Evolutionary conservation across 768 basidiomycete species (phyloP), one percentile per base, ranked within the genome.

Genomic region (Austroboletus eburneus): DNA sequence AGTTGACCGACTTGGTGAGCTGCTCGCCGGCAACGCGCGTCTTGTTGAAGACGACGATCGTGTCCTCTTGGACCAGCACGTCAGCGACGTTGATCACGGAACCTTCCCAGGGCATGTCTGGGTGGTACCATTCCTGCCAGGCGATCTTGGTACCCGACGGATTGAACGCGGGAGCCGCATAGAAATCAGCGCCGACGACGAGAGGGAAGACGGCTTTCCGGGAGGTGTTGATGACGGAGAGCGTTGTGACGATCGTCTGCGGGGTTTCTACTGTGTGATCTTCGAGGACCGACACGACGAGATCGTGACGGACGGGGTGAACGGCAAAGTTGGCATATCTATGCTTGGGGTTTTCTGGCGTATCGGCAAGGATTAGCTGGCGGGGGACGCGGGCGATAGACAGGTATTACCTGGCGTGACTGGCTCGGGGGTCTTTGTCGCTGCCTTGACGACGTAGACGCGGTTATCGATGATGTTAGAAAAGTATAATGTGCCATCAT

Each of bases 81-180:
- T 76, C 67, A 0, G 76, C 84, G 27, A 81, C 56, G 58, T 73
- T 69, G 48, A 87, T 69, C 54, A 77, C 66, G 1, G 74, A 69
- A 3, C 80, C 82, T 55, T 85, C 78, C 84, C 85, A 90, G 13
- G 86, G 79, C 81, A 83, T 81, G 49, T 81, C 74, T 0, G 83
- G 82, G 42, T 83, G 83, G 50, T 63, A 73, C 87, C 85, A 87
- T 50, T 82, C 72, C 34, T 79, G 68, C 80, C 81, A 90, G 1
- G 73, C 75, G 16, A 88, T 54, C 43, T 68, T 71, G 29, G 62
- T 68, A 1, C 84, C 86, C 50, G 81, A 75, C 0, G 80, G 75
- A 24, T 79, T 79, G 67, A 85, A 82, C 22, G 62, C 65, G 0
- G 85, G 80, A 1, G 71, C 62, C 36, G 75, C 72, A 61, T 90